Base-by-base conservation (phyloP, 768 basidiomycete species). In the Agaricus blazei region DNA sequence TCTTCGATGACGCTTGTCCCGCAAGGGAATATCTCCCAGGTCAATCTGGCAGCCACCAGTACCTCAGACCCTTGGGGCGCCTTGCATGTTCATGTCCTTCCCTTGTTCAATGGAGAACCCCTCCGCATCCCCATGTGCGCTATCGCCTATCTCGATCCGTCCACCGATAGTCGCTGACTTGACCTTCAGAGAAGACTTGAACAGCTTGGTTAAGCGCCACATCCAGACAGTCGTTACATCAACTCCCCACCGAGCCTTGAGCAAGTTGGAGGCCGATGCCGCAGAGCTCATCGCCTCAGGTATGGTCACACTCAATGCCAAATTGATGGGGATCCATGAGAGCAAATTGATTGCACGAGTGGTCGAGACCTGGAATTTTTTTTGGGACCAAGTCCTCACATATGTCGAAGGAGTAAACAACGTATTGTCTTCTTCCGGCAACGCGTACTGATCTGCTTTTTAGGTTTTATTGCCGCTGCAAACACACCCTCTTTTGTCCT, bases 241-340 rank as follows among this genome's bases (percentile, higher is more conserved):
- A 4, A 79, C 84, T 1, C 90, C 90, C 0, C 80, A 88, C 2
- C 87, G 81, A 58, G 88, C 92, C 4, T 70, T 97, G 40, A 72
- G 80, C 0, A 81, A 82, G 7, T 79, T 98, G 9, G 88, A 90
- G 54, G 72, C 79, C 51, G 93, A 95, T 68, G 82, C 93, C 0
- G 76, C 82, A 19, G 93, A 94, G 58, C 77, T 98, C 46, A 88
- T 96, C 52, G 82, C 83, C 1, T 79, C 84, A 1, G 94, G 94
- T 9, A 98, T 96, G 92, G 81, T 93, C 50, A 98, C 93, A 2
- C 76, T 98, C 26, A 93, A 91, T 61, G 84, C 92, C 0, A 94
- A 91, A 63, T 75, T 98, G 4, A 74, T 78, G 29, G 84, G 80
- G 3, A 72, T 88, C 8, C 88, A 93, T 27, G 93, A 95, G 42